Base-by-base conservation (phyloP, 176 grass and related monocot species). In the Dactylis glomerata region DNA sequence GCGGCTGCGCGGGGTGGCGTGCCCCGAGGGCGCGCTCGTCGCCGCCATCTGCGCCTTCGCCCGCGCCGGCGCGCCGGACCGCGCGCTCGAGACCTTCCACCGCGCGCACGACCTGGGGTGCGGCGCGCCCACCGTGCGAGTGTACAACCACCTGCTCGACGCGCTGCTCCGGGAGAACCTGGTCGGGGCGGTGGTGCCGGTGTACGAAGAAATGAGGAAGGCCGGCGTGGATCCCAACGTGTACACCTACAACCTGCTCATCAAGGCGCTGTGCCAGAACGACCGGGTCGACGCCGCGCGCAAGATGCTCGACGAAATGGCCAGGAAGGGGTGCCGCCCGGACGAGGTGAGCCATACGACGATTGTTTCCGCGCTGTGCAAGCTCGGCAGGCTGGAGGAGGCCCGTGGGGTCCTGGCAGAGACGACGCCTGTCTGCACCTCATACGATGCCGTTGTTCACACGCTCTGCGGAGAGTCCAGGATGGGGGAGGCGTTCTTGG, bases 101-200 rank as follows among this genome's bases (percentile, higher is more conserved):
- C 89, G 87, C 83, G 88, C 90, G 34, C 80, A 89, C 47, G 91
- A 98, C 79, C 85, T 98, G 8, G 89, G 92, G 0, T 88, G 82
- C 80, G 75, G 36, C 10, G 80, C 52, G 41, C 82, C 91, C 33
- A 92, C 91, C 6, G 90, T 86, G 74, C 83, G 89, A 47, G 85
- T 93, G 17, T 98, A 95, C 77, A 98, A 98, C 82, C 92, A 95
- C 83, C 87, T 95, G 61, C 70, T 98, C 68, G 87, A 95, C 78
- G 85, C 87, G 58, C 84, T 95, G 65, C 87, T 98, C 57, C 80
- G 73, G 87, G 89, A 98, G 23, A 92, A 92, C 80, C 82, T 76
- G 59, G 85, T 98, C 33, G 67, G 77, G 9, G 50, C 89, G 30
- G 90, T 98, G 16, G 76, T 38, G 6, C 84, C 91, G 12, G 76